These are phyloP conservation scores for Yamadazyma triangularis DNA, from an alignment of 1,139 yeast species.

Conservation along the genomic window DNA sequence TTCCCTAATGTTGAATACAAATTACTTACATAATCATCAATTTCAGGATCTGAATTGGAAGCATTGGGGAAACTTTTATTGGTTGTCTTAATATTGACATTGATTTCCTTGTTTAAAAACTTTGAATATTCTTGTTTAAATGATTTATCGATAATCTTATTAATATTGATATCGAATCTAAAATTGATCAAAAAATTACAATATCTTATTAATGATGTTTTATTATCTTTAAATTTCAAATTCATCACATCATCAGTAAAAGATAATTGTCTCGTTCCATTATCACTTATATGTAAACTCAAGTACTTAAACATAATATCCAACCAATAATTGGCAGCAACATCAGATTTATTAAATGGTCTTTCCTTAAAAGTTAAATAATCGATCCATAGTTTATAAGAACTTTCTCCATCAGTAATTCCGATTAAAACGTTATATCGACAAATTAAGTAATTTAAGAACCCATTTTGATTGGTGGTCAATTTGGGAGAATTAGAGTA, in stretches of 20 bases:
- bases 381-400: conserved; percentile 27
- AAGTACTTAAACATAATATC: conserved; percentile 26
- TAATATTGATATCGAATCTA: conserved; percentile 10
- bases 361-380: conserved; percentile 22
- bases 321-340: conserved; percentile 39
- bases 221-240: conserved; percentile 24
- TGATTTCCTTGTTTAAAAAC: conserved; percentile 20
- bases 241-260: conserved; percentile 17
- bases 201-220: conserved; percentile 23
- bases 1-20: conserved; percentile 24
- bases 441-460: conserved; percentile 31
- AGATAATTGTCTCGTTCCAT: conserved; percentile 17
- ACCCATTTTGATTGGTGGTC: conserved; percentile 17
- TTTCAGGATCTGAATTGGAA: conserved; percentile 13
- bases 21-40: conserved; percentile 29
- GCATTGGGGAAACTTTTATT: conserved; percentile 31
- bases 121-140: conserved; percentile 30
- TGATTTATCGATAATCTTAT: conserved; percentile 14
- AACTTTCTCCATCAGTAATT: conserved; percentile 13
- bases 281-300: conserved; percentile 18
- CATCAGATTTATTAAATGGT: conserved; percentile 31
- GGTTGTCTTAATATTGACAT: conserved; percentile 6
- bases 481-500: conserved; percentile 11
- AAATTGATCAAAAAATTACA: conserved; percentile 27
- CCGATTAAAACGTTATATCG: conserved; percentile 36